Base-by-base conservation (phyloP, 176 grass and related monocot species). In the Themeda triandra region DNA sequence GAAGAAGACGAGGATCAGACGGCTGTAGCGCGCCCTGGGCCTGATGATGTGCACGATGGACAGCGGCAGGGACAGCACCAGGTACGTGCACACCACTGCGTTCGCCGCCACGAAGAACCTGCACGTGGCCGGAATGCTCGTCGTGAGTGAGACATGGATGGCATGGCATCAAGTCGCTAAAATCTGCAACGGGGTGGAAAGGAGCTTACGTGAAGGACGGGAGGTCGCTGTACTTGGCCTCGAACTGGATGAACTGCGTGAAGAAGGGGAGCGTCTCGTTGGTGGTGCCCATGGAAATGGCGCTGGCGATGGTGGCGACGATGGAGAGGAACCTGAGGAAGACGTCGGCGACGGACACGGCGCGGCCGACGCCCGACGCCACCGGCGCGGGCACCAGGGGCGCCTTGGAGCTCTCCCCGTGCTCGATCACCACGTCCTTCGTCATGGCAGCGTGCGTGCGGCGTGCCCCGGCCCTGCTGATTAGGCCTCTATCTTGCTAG, bases 241-340 rank as follows among this genome's bases (percentile, higher is more conserved):
- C 90, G 93, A 95, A 95, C 73, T 33, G 90, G 77, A 95, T 86
- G 87, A 95, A 92, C 64, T 86, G 93, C 2, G 88, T 90, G 69
- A 95, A 92, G 85, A 90, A 90, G 44, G 90, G 90, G 64, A 95
- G 83, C 1, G 88, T 92, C 76, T 95, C 78, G 21, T 88, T 86
- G 85, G 93, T 92, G 23, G 93, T 95, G 36, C 93, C 93, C 93
- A 92, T 95, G 79, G 93, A 66, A 27, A 95, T 92, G 79, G 93
- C 93, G 45, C 93, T 92, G 1, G 84, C 90, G 12, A 95, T 85
- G 66, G 93, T 90, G 36, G 85, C 79, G 2, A 95, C 56, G 80
- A 90, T 83, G 2, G 93, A 79, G 1, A 92, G 35, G 53, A 87
- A 19, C 46, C 46, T 49, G 46, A 49, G 46, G 46, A 49, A 49